phyloP scores from a whole-genome alignment of 2,329 filamentous ascomycete genomes.

The Exophiala sideris region DNA sequence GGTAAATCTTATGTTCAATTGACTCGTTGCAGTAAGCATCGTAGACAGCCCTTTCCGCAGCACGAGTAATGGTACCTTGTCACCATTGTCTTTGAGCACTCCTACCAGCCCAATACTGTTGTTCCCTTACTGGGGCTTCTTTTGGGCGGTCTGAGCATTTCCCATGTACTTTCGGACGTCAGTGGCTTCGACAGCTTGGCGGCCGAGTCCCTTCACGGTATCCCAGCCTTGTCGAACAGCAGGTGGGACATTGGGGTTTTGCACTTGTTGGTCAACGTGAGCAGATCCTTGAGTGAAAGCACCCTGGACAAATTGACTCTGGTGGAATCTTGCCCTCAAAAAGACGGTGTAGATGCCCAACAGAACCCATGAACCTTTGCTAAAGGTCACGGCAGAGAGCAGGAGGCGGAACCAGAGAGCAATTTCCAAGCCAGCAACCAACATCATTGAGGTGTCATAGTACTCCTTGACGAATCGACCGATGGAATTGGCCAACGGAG shows the following conservation, averaged over 20 bases:
- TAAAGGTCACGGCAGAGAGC: conserved; percentile 78
- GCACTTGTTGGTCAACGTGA: conserved; percentile 74
- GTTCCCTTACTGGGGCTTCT: conserved; percentile 47
- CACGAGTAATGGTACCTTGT: not conserved
- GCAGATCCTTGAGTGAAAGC: conserved; percentile 70
- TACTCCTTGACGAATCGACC: conserved; percentile 95
- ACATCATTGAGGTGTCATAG: conserved; percentile 92
- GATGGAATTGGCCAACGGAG: conserved; percentile 74
- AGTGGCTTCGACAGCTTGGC: conserved; percentile 74
- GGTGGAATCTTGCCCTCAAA: conserved; percentile 81
- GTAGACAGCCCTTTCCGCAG: not conserved
- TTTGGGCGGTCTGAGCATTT: conserved; percentile 38
- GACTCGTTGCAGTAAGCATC: no score
- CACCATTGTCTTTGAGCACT: not conserved
- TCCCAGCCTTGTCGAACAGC: conserved; percentile 77
- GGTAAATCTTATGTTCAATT: no score
- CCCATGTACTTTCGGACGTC: conserved; percentile 71
- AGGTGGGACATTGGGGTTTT: conserved; percentile 82
- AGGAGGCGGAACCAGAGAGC: conserved; percentile 79
- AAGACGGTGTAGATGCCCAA: conserved; percentile 84
- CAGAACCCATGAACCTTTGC: conserved; percentile 86
- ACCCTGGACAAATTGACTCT: conserved; percentile 89
- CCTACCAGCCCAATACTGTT: not conserved
- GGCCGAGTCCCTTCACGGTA: conserved; percentile 66
- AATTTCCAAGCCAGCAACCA: conserved; percentile 87